A percentile compares a stretch with the other conserved stretches of the same genome.
Evolutionary conservation across 2,329 filamentous ascomycete genomes (phyloP).

Genomic region (Clonostachys rhizophaga): DNA sequence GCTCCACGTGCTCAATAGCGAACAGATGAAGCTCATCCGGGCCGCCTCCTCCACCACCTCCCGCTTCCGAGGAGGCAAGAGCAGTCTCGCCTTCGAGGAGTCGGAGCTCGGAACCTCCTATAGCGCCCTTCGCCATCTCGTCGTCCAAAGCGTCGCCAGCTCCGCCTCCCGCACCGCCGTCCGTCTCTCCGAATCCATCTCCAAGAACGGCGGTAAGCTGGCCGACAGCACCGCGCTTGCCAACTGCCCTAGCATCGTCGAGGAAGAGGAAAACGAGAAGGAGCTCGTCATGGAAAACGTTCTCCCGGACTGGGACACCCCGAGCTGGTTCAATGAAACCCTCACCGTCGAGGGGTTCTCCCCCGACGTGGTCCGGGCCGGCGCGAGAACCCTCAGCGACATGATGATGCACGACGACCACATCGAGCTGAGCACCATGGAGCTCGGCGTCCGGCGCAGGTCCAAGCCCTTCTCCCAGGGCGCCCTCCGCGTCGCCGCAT

Average conservation of each 20-base stretch:
- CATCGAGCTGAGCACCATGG: slow-evolving; percentile 20
- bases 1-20: background rate
- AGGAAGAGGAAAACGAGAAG: background rate
- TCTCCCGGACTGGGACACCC: slow-evolving; percentile 15
- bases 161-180: slow-evolving; percentile 21
- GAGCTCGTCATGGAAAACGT: slow-evolving; percentile 8
- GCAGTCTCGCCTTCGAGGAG: slow-evolving; percentile 13
- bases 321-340: slow-evolving; percentile 19
- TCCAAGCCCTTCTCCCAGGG: slow-evolving; percentile 24
- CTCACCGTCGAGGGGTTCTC: slow-evolving; percentile 19
- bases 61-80: background rate
- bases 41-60: too few relatives aligned
- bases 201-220: background rate
- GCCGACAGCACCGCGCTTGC: background rate
- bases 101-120: slow-evolving; percentile 13
- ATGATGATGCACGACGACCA: slow-evolving; percentile 28
- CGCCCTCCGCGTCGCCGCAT: slow-evolving; percentile 22
- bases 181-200: slow-evolving; percentile 6
- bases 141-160: slow-evolving; percentile 17
- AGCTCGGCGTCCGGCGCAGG: slow-evolving; percentile 24
- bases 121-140: slow-evolving; percentile 14
- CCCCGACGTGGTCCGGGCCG: slow-evolving; percentile 16
- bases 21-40: too few relatives aligned
- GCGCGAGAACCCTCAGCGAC: slow-evolving; percentile 18
- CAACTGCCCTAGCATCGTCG: background rate